These are phyloP conservation scores for Solanum etuberosum DNA, from an alignment of 257 asterid genomes.

Conservation along the genomic window DNA sequence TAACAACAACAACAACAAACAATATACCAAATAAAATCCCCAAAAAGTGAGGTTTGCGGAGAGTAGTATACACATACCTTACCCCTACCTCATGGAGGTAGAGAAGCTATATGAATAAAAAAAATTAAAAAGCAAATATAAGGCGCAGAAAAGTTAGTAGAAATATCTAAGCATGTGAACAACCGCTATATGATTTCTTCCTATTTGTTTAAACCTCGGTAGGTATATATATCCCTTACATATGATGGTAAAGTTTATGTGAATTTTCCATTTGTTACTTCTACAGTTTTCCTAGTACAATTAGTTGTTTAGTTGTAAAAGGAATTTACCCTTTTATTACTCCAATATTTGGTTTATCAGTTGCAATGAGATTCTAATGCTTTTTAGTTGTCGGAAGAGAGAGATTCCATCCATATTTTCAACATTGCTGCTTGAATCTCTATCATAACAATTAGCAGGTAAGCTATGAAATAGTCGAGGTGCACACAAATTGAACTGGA, in stretches of 20 bases:
- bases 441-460: neutral
- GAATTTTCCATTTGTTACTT: neutral
- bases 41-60: neutral
- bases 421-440: neutral
- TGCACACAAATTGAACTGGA: neutral
- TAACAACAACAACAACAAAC: neutral
- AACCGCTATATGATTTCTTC: neutral
- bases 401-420: neutral
- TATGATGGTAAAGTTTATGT: neutral
- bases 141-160: neutral
- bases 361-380: too few species aligned
- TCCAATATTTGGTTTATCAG: too few species aligned
- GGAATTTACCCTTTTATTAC: neutral
- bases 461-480: neutral
- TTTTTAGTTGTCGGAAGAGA: too few species aligned
- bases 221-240: neutral
- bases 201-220: neutral
- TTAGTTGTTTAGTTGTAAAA: neutral
- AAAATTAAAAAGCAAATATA: neutral
- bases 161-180: neutral
- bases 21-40: neutral
- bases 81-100: neutral
- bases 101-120: neutral
- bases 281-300: neutral
- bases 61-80: neutral